Evolutionary conservation across 176 grass and related monocot species (phyloP), one percentile per base, ranked within the genome.

Genomic region (Calamus simplicifolius): DNA sequence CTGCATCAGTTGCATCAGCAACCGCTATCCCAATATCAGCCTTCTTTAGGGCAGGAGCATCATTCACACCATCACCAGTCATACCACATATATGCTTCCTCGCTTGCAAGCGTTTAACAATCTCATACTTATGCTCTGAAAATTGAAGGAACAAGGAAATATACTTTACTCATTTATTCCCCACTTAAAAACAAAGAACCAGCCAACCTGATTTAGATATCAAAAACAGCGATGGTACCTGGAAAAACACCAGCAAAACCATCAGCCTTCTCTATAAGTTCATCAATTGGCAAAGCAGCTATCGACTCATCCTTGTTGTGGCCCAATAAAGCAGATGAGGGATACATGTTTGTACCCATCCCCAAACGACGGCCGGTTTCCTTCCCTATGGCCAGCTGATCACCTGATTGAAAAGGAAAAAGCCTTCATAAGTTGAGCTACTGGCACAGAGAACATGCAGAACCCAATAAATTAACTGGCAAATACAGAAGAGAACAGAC

Each of bases 341-440:
- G 86, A 51, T 89, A 82, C 86, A 89, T 89, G 50, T 89, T 89
- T 29, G 86, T 85, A 72, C 86, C 86, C 86, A 89, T 89, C 52
- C 86, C 86, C 6, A 89, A 50, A 52, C 86, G 81, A 8, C 86
- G 81, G 4, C 81, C 86, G 49, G 86, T 89, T 69, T 85, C 81
- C 48, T 89, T 89, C 30, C 70, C 86, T 50, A 89, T 89, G 18
- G 86, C 86, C 10, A 89, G 56, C 51, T 90, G 87, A 70, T 90
- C 87, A 76, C 87, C 87, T 82, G 59, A 66, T 56, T 13, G 49
- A 57, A 43, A 43, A 12, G 35, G 35, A 43, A 43, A 43, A 43
- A 13, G 3, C 35, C 35, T 43, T 43, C 8, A 43, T 23, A 43
- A 2, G 35, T 43, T 43, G 35, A 10, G 35, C 35, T 13, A 43